Evolutionary conservation across 805 yeast species (phyloP), one percentile per base, ranked within the genome.

Genomic region (Cyberlindnera bimundalis): DNA sequence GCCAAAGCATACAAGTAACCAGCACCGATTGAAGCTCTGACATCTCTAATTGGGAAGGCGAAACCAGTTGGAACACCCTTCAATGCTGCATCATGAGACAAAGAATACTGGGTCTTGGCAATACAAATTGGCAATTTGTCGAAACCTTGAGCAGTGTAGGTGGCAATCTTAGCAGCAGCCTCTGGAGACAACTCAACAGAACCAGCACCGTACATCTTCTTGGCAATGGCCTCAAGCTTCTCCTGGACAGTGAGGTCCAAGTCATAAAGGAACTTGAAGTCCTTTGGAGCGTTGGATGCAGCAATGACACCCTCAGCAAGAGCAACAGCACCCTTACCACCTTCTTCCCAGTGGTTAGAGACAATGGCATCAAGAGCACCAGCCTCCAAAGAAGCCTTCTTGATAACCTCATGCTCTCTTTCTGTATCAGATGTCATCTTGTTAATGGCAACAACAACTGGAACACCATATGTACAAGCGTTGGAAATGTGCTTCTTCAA

Each of bases 311-410:
- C 82, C 37, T 78, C 54, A 35, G 91, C 95, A 52, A 84, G 70
- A 39, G 76, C 80, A 43, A 82, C 72, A 2, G 95, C 88, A 55
- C 95, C 95, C 47, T 64, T 67, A 56, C 95, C 95, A 70, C 95
- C 95, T 65, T 81, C 76, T 58, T 81, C 89, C 91, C 91, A 84
- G 61, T 84, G 95, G 73, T 84, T 81, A 18, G 90, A 80, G 33
- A 79, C 83, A 51, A 84, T 80, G 17, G 93, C 91, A 55, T 78
- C 89, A 34, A 62, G 62, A 21, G 93, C 95, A 60, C 95, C 95
- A 10, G 90, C 89, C 59, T 75, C 75, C 53, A 80, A 59, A 3
- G 93, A 75, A 52, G 74, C 80, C 58, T 79, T 74, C 56, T 70
- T 79, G 49, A 84, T 82, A 29, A 82, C 71, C 46, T 75, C 81